Evolutionary conservation across 73 alveolate genomes (phyloP), one percentile per base, ranked within the genome.

Genomic region (Stentor coeruleus): DNA sequence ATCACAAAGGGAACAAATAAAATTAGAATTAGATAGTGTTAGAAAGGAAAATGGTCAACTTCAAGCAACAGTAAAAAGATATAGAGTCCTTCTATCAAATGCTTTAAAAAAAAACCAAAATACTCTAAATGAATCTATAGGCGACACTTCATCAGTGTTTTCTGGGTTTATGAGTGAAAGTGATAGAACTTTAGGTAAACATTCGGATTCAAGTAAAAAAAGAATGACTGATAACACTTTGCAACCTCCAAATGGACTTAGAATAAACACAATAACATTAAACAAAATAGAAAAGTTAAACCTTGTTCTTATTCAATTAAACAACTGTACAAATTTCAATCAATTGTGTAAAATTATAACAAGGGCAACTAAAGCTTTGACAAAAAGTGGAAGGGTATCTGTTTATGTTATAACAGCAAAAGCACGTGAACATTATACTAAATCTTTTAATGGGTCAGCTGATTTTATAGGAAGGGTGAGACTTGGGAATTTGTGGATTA

Each of bases 381-480:
- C 79, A 66, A 66, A 66, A 66, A 20, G 40, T 20, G n/a, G 15
- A 40, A 66, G 33, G 33, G 2, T 66, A 15, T 20, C 79, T 1
- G 40, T 66, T 66, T 66, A 20, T 31, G n/a, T 66, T 1, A 33
- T 66, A 33, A 40, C 26, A 2, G 2, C 49, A 20, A 66, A 66
- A 66, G 37, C 37, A 66, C n/a, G 37, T 28, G 79, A 66, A 1
- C 40, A 66, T 26, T 66, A 66, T 66, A 33, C 33, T 20, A 66
- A 66, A 33, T 66, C 40, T 31, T 66, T 26, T 66, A 15, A 20
- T 28, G 37, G 37, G 33, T 20, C 79, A 2, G 40, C 79, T 66
- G 79, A 66, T 31, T 66, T 66, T 2, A 66, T 66, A 26, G 79
- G 79, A 20, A 0, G 79, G 37, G 79, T 66, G 20, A 0, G 79